Conservation (phyloP, 305 asterid species). For the Salvia sclarea region DNA sequence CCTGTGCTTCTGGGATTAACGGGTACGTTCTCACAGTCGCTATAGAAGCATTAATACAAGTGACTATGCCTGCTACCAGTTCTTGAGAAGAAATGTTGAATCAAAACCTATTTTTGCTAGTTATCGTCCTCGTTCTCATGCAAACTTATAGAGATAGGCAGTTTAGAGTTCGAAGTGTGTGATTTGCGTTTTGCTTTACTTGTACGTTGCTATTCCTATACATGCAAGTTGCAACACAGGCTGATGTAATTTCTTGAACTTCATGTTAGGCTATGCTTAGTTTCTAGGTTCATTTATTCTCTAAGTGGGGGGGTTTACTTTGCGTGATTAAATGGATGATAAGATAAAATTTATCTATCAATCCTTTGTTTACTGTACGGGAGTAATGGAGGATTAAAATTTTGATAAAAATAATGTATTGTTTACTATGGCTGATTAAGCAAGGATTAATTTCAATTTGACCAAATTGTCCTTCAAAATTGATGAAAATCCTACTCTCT, state of each 20-base stretch:
- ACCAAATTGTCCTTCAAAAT: too few species aligned
- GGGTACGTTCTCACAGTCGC: background rate
- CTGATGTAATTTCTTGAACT: background rate
- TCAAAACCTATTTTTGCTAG: conserved; percentile 17
- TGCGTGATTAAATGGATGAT: too few species aligned
- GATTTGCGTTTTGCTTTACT: conserved; percentile 7
- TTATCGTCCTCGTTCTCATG: background rate
- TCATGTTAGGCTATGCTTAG: background rate
- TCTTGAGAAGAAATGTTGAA: conserved; percentile 1
- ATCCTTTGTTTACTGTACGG: too few species aligned
- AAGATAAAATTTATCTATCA: too few species aligned
- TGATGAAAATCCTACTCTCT: too few species aligned
- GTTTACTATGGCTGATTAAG: too few species aligned
- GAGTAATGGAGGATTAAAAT: too few species aligned
- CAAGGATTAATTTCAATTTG: too few species aligned
- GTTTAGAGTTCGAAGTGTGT: background rate
- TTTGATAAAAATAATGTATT: too few species aligned
- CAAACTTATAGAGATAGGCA: conserved; percentile 3
- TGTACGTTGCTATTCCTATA: background rate
- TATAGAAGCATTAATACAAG: conserved; percentile 16
- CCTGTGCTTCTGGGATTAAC: conserved; percentile 21
- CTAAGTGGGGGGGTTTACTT: too few species aligned
- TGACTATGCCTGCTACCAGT: conserved; percentile 13
- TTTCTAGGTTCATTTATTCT: background rate
- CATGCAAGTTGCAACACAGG: background rate